phyloP scores from a whole-genome alignment of 2,329 filamentous ascomycete genomes.

The Akanthomyces dipterigenus region DNA sequence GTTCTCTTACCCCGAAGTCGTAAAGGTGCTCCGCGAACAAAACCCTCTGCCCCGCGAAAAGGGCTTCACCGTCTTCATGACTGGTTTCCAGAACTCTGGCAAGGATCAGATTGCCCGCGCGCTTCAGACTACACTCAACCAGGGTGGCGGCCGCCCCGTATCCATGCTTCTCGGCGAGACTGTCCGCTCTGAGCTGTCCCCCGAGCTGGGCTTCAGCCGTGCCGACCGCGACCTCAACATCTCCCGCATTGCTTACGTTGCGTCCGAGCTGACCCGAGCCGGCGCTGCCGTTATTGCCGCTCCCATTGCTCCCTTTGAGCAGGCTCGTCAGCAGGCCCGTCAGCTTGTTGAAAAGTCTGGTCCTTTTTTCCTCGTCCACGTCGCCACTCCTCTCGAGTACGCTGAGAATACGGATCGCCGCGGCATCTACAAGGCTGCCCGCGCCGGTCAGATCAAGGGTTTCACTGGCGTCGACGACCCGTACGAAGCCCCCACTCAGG shows the following conservation, averaged over 20 bases:
- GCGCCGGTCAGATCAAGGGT: conserved; percentile 87
- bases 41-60: conserved; percentile 87
- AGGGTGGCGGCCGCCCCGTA: conserved; percentile 91
- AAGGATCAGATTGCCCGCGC: conserved; percentile 96
- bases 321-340: conserved; percentile 66
- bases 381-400: conserved; percentile 85
- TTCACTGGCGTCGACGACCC: conserved; percentile 98
- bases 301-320: conserved; percentile 89
- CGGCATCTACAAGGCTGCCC: conserved; percentile 79
- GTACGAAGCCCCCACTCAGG: conserved; percentile 77
- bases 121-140: conserved; percentile 93
- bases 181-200: conserved; percentile 84
- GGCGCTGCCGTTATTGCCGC: conserved; percentile 93
- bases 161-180: conserved; percentile 94
- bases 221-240: conserved; percentile 95
- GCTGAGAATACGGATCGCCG: conserved; percentile 92
- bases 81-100: conserved; percentile 91
- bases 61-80: conserved; percentile 97
- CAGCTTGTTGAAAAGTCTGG: conserved; percentile 84
- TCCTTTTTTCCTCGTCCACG: conserved; percentile 91
- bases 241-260: conserved; percentile 91
- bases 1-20: conserved; percentile 99
- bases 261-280: conserved; percentile 85
- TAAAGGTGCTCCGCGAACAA: conserved; percentile 90
- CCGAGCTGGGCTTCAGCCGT: conserved; percentile 89